phyloP scores from a whole-genome alignment of 1,139 yeast species.

The Hansenula anomala region DNA sequence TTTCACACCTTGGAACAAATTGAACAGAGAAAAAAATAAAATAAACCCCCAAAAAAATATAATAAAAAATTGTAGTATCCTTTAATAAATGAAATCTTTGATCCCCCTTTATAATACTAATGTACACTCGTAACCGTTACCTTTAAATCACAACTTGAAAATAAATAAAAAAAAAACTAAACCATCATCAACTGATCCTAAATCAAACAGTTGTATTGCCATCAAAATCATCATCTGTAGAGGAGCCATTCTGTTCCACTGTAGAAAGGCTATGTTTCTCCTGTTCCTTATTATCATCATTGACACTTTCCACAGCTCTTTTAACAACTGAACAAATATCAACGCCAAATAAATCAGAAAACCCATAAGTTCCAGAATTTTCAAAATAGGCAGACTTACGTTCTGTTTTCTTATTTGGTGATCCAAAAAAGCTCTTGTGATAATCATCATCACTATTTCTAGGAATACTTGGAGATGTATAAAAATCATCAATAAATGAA shows the following conservation, averaged over 20 bases:
- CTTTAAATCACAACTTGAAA: no score
- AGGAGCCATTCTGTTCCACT: constrained; percentile 3
- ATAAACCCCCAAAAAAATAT: neutral
- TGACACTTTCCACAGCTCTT: constrained; percentile 38
- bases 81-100: no score
- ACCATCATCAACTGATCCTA: no score
- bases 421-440: constrained; percentile 32
- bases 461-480: constrained; percentile 49
- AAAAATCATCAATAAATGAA: constrained; percentile 61
- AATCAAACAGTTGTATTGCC: constrained; percentile 5
- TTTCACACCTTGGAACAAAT: no score
- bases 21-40: neutral
- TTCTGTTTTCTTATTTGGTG: constrained; percentile 19
- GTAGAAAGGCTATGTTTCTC: neutral
- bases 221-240: constrained; percentile 8
- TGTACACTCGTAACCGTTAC: neutral
- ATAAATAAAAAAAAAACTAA: no score
- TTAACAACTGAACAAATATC: constrained; percentile 53
- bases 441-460: constrained; percentile 49
- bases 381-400: constrained; percentile 9
- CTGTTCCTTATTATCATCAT: neutral
- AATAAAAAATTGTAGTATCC: neutral
- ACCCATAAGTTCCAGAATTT: constrained; percentile 12
- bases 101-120: neutral
- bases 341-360: constrained; percentile 46